phyloP scores from a whole-genome alignment of 441 rosid species.

The Omphalea diandra region DNA sequence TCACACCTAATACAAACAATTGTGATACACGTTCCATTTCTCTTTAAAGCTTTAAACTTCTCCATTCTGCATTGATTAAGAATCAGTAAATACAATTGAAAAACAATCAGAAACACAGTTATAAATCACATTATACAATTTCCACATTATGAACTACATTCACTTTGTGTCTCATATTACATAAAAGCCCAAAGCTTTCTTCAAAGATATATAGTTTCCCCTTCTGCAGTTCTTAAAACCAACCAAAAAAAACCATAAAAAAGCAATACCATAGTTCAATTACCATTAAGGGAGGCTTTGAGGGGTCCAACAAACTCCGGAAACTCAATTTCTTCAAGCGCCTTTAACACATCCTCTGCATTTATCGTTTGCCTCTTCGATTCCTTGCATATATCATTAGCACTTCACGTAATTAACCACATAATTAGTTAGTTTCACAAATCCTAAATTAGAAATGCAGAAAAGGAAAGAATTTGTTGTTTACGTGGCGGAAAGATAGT shows the following conservation, averaged over 20 bases:
- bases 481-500: slow-evolving; percentile 91
- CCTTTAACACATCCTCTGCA: slow-evolving; percentile 77
- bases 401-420: slow-evolving; percentile 37
- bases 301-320: slow-evolving; percentile 76
- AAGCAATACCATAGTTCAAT: too few species aligned
- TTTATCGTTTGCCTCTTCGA: slow-evolving; percentile 89
- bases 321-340: slow-evolving; percentile 84
- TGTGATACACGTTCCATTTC: too few species aligned
- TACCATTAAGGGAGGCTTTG: slow-evolving; percentile 71
- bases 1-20: too few species aligned
- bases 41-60: too few species aligned
- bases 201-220: too few species aligned
- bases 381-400: slow-evolving; percentile 88
- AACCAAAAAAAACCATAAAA: neutral
- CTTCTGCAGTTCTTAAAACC: too few species aligned
- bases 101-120: neutral
- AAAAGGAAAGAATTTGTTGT: slow-evolving; percentile 1
- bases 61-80: neutral
- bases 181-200: too few species aligned
- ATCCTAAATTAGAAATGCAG: neutral
- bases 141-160: too few species aligned
- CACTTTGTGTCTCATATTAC: too few species aligned
- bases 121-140: too few species aligned
- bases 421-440: neutral
- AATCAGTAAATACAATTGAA: neutral